These are phyloP conservation scores for Sporopachydermia cereana DNA, from an alignment of 1,139 yeast genomes.

Conservation along the genomic window DNA sequence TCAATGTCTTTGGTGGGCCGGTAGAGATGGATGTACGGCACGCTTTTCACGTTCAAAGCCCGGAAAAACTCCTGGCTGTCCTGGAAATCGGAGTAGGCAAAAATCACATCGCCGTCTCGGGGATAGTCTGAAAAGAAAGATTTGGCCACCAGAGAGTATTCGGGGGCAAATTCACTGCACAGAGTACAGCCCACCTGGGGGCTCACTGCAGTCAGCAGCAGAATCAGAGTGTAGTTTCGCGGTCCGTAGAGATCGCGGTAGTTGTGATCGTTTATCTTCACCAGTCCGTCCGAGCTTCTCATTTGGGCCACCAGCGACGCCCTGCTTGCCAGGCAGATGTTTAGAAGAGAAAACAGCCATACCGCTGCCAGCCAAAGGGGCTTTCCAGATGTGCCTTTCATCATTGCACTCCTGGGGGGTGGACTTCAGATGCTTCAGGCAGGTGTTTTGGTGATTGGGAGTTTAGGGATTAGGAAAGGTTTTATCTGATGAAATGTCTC, in stretches of 20 bases:
- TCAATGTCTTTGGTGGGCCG: slow-evolving; percentile 37
- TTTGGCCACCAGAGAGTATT: slow-evolving; percentile 44
- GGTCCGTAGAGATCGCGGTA: slow-evolving; percentile 37
- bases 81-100: slow-evolving; percentile 64
- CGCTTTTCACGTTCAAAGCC: slow-evolving; percentile 47
- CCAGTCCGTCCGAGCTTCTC: too few relatives aligned
- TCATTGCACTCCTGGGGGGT: too few relatives aligned
- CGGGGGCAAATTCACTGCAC: slow-evolving; percentile 65
- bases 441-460: too few relatives aligned
- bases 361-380: neutral
- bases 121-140: slow-evolving; percentile 46
- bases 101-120: slow-evolving; percentile 40
- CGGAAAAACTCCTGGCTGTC: slow-evolving; percentile 43
- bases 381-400: too few relatives aligned
- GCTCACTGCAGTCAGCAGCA: slow-evolving; percentile 63
- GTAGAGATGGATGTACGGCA: slow-evolving; percentile 67
- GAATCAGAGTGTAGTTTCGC: slow-evolving; percentile 55
- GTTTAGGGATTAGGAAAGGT: too few relatives aligned
- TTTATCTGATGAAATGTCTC: too few relatives aligned
- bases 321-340: neutral
- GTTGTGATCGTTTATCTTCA: neutral
- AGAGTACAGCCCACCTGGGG: slow-evolving; percentile 66
- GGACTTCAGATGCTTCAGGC: too few relatives aligned
- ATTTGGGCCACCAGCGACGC: neutral
- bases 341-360: neutral